A percentile compares a stretch with the other conserved stretches of the same genome.
Conservation (phyloP, 441 rosid species). For the Brassica balearica region DNA sequence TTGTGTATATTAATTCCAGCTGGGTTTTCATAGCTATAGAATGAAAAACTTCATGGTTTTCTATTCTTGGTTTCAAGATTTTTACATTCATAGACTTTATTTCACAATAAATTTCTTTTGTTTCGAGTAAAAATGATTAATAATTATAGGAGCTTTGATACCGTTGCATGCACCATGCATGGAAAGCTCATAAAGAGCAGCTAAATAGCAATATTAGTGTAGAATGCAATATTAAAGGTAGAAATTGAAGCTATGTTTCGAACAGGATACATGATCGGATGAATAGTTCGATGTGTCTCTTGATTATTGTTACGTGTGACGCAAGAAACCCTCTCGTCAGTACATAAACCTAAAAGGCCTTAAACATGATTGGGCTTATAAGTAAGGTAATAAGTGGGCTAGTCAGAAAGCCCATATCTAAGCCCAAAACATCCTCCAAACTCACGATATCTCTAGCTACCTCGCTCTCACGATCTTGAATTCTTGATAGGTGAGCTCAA, state of each 20-base stretch:
- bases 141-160: not conserved
- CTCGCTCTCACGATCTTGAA: no score
- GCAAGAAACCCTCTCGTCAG: not conserved
- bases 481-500: no score
- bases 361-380: not conserved
- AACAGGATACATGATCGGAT: not conserved
- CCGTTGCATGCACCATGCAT: not conserved
- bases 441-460: not conserved
- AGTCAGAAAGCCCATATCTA: conserved; percentile 1
- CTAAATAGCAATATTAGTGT: not conserved
- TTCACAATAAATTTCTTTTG: not conserved
- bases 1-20: conserved; percentile 35
- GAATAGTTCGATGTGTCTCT: not conserved
- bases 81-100: not conserved
- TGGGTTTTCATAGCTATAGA: conserved; percentile 39
- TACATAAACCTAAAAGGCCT: not conserved
- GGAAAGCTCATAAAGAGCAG: not conserved
- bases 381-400: not conserved
- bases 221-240: not conserved
- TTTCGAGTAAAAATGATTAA: conserved; percentile 1
- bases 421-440: not conserved
- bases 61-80: conserved; percentile 4
- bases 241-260: not conserved
- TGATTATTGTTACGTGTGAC: not conserved
- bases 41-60: conserved; percentile 14